These are phyloP conservation scores for Sclerotinia nivalis DNA, from an alignment of 2,329 filamentous ascomycete genomes.

Conservation along the genomic window DNA sequence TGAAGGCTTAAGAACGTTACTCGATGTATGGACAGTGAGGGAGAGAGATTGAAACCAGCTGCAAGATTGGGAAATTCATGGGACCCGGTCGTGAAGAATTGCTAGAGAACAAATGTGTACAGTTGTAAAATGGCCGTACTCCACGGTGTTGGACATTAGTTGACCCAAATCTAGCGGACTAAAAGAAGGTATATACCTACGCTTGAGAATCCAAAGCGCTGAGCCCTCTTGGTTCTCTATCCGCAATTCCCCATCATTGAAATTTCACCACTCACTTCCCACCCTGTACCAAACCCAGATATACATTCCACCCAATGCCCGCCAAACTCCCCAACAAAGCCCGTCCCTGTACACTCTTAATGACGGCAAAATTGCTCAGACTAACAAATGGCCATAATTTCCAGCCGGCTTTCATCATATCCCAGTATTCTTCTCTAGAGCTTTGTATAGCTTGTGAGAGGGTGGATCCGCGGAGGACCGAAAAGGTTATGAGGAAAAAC, in stretches of 20 bases:
- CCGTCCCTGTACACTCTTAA: conserved; percentile 70
- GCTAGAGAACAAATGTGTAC: too few species aligned
- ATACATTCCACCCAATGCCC: conserved; percentile 73
- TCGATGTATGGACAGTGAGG: too few species aligned
- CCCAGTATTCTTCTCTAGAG: conserved; percentile 58
- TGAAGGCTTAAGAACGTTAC: too few species aligned
- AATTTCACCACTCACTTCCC: conserved; percentile 6
- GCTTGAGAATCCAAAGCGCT: neutral
- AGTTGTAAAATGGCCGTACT: neutral
- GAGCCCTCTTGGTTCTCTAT: neutral
- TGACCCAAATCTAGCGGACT: neutral
- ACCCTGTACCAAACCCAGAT: conserved; percentile 64
- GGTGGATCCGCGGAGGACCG: conserved; percentile 43
- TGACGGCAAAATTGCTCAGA: conserved; percentile 65
- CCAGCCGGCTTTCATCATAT: conserved; percentile 67
- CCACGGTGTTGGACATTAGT: neutral
- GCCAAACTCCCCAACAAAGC: conserved; percentile 71
- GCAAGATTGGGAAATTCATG: too few species aligned
- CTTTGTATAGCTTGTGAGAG: conserved; percentile 47
- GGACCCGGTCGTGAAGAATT: too few species aligned
- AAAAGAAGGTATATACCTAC: neutral
- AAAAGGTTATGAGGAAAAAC: conserved; percentile 60
- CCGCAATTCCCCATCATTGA: too few species aligned
- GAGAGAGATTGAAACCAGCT: too few species aligned
- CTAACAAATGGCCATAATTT: conserved; percentile 73